phyloP scores from a whole-genome alignment of 2,329 filamentous ascomycete species.

The Aspergillus awamori region DNA sequence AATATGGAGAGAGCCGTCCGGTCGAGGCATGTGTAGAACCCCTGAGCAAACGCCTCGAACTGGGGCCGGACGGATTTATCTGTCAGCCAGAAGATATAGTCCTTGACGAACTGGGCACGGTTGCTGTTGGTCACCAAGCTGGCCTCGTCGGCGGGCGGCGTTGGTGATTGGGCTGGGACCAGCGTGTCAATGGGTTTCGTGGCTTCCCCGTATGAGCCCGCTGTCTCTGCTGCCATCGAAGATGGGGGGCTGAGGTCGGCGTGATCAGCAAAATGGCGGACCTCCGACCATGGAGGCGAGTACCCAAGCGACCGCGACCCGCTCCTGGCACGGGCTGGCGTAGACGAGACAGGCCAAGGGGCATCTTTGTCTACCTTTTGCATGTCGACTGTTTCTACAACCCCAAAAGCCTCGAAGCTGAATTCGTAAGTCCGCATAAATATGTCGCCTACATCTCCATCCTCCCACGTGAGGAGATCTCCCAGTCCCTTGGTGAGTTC shows the following conservation, averaged over 20 bases:
- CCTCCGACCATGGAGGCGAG: conserved; percentile 28
- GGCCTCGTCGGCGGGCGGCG: conserved; percentile 54
- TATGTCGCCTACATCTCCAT: conserved; percentile 77
- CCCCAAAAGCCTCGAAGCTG: conserved; percentile 64
- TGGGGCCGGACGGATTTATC: conserved; percentile 76
- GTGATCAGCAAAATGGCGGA: conserved; percentile 24
- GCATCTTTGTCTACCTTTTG: conserved; percentile 43
- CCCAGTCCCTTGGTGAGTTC: conserved; percentile 75
- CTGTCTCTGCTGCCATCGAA: conserved; percentile 25
- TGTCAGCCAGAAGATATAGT: conserved; percentile 84
- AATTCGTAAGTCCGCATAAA: conserved; percentile 88
- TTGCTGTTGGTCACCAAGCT: conserved; percentile 80
- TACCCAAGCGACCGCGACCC: conserved; percentile 8
- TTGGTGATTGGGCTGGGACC: conserved; percentile 30
- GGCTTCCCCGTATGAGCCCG: conserved; percentile 21
- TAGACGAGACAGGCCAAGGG: conserved; percentile 35
- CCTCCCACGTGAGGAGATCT: conserved; percentile 74
- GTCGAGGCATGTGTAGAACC: conserved; percentile 76
- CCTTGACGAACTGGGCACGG: conserved; percentile 73
- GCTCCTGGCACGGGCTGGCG: conserved; percentile 10
- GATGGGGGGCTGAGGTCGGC: conserved; percentile 25
- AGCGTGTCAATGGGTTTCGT: conserved; percentile 30
- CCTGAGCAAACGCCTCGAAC: conserved; percentile 76
- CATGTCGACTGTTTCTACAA: conserved; percentile 59
- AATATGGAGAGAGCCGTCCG: conserved; percentile 72